Evolutionary conservation across 2,329 filamentous ascomycete genomes (phyloP).

Genomic region (Aspergillus pseudoviridinutans): DNA sequence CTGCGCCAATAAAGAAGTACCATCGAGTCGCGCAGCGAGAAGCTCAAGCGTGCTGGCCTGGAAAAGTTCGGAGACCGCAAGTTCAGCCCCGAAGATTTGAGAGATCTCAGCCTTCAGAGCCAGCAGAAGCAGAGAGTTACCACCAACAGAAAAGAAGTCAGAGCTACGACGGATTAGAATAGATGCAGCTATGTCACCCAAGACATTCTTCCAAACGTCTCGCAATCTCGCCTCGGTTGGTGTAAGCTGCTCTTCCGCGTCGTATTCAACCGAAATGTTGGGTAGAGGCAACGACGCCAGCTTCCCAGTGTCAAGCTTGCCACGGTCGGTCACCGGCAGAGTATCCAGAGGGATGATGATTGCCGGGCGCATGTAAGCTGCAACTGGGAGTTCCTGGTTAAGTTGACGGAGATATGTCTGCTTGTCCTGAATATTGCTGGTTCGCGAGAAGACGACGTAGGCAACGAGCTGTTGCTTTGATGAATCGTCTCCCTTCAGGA

Average conservation of each 20-base stretch:
- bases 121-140: slow-evolving; percentile 26
- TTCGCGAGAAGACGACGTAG: slow-evolving; percentile 4
- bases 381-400: slow-evolving; percentile 2
- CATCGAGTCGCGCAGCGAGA: slow-evolving; percentile 37
- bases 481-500: not conserved
- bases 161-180: slow-evolving; percentile 1
- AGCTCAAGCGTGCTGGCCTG: slow-evolving; percentile 32
- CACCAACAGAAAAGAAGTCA: slow-evolving; percentile 25
- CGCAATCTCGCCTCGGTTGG: slow-evolving; percentile 3
- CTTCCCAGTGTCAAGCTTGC: slow-evolving; percentile 3
- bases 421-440: slow-evolving; percentile 1
- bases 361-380: slow-evolving; percentile 4
- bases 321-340: slow-evolving; percentile 1
- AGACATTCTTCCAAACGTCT: slow-evolving; percentile 7
- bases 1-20: slow-evolving; percentile 1
- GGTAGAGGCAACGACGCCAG: slow-evolving; percentile 8
- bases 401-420: slow-evolving; percentile 4
- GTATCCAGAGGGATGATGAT: slow-evolving; percentile 2
- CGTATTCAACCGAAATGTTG: slow-evolving; percentile 1
- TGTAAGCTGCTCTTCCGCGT: slow-evolving; percentile 1
- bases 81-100: slow-evolving; percentile 24
- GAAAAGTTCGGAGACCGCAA: slow-evolving; percentile 39
- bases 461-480: slow-evolving; percentile 2
- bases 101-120: slow-evolving; percentile 35
- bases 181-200: not conserved